phyloP scores from a whole-genome alignment of 2,329 filamentous ascomycete species.

The Rhynchosporium secalis region DNA sequence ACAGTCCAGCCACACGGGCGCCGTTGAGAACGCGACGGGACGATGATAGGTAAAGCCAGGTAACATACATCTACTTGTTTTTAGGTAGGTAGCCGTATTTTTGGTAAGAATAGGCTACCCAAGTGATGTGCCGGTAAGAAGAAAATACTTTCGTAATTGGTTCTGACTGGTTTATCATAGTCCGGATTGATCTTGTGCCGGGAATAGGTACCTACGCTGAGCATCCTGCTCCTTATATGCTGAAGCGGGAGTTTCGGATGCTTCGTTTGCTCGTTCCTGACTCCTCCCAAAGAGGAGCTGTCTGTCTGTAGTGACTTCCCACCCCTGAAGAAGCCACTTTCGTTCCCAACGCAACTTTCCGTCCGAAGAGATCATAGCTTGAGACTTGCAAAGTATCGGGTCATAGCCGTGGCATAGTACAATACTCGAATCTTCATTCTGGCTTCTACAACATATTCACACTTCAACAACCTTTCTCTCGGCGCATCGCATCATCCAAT shows the following conservation, averaged over 20 bases:
- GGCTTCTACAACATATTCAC: neutral
- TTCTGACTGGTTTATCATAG: neutral
- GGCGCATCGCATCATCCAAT: neutral
- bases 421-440: neutral
- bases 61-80: neutral
- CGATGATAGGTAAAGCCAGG: conserved; percentile 6
- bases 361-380: neutral
- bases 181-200: neutral
- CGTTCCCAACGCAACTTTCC: conserved; percentile 8
- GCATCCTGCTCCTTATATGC: neutral
- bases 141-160: neutral
- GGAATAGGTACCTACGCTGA: neutral
- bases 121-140: no score
- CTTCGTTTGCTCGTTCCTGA: neutral
- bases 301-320: neutral
- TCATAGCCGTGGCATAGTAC: neutral
- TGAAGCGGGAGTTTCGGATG: neutral
- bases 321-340: conserved; percentile 8
- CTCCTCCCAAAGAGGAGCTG: neutral
- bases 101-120: neutral
- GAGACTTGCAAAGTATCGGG: conserved; percentile 3
- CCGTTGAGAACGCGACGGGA: conserved; percentile 19
- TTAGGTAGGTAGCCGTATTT: neutral
- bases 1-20: conserved; percentile 9
- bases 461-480: neutral